Evolutionary conservation across 148 eudicot genomes (phyloP).

Genomic region (Fagopyrum esculentum): DNA sequence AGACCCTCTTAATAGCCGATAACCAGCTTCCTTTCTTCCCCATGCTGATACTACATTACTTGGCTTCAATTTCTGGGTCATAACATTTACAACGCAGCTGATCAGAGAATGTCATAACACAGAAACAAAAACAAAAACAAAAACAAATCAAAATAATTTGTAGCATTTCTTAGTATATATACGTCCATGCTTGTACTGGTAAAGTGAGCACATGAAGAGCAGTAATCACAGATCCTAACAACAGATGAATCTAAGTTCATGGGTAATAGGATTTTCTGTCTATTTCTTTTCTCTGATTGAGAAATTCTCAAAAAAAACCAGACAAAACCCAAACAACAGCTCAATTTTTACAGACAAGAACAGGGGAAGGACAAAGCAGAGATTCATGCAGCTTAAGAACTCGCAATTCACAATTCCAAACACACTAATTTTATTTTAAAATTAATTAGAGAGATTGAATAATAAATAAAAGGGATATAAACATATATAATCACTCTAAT

Average conservation of each 20-base stretch:
- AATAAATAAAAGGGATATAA: not conserved
- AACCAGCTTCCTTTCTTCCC: slow-evolving; percentile 99
- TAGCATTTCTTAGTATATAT: too few species aligned
- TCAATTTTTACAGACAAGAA: not conserved
- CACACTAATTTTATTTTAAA: too few species aligned
- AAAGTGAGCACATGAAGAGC: not conserved
- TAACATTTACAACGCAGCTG: not conserved
- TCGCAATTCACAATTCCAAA: not conserved
- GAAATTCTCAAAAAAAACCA: not conserved
- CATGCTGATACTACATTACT: slow-evolving; percentile 74
- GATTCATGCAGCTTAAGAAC: not conserved
- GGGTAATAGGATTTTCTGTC: not conserved
- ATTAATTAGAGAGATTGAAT: not conserved
- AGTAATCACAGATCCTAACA: not conserved
- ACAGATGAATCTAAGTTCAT: not conserved
- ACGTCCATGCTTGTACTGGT: too few species aligned
- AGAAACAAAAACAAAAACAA: not conserved
- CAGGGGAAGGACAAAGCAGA: not conserved
- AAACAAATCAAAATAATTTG: not conserved
- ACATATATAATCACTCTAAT: not conserved
- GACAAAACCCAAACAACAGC: not conserved
- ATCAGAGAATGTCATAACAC: not conserved
- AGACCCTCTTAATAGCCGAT: slow-evolving; percentile 87
- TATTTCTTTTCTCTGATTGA: not conserved
- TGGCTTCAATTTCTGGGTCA: slow-evolving; percentile 32